Conservation (phyloP, 2,329 filamentous ascomycete species). For the Fusarium foetens region DNA sequence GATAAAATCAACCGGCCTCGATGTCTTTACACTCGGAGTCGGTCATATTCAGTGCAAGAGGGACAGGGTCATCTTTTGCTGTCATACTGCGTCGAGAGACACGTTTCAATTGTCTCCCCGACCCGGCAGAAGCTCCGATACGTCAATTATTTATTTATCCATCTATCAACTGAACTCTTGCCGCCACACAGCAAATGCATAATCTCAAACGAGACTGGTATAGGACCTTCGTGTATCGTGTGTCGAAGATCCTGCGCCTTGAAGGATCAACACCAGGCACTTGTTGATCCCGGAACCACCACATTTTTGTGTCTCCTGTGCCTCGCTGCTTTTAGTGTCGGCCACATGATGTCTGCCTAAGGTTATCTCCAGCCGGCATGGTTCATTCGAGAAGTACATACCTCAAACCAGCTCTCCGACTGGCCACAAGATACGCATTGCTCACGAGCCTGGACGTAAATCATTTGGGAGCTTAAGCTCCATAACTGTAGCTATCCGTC, state of each 20-base stretch:
- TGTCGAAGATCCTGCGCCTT: conserved; percentile 9
- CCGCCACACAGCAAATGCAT: neutral
- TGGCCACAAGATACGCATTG: neutral
- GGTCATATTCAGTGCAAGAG: conserved; percentile 72
- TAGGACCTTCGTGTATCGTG: neutral
- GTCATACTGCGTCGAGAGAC: conserved; percentile 37
- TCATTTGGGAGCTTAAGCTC: neutral
- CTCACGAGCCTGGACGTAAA: neutral
- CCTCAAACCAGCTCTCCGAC: conserved; percentile 12
- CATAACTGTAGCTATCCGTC: conserved; percentile 22
- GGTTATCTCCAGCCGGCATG: neutral
- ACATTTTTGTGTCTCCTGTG: conserved; percentile 1
- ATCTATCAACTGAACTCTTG: neutral
- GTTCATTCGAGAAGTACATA: neutral
- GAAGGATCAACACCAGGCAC: conserved; percentile 4
- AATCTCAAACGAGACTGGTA: neutral
- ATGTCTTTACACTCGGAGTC: conserved; percentile 60
- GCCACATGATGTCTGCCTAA: neutral
- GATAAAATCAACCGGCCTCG: conserved; percentile 70
- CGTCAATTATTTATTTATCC: neutral
- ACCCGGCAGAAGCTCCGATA: conserved; percentile 48
- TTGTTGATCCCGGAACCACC: neutral
- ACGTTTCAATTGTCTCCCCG: conserved; percentile 39
- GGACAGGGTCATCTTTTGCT: conserved; percentile 49
- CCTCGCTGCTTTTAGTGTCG: neutral